Conservation (phyloP, 2,329 filamentous ascomycete species). For the Penicillium sp. region DNA sequence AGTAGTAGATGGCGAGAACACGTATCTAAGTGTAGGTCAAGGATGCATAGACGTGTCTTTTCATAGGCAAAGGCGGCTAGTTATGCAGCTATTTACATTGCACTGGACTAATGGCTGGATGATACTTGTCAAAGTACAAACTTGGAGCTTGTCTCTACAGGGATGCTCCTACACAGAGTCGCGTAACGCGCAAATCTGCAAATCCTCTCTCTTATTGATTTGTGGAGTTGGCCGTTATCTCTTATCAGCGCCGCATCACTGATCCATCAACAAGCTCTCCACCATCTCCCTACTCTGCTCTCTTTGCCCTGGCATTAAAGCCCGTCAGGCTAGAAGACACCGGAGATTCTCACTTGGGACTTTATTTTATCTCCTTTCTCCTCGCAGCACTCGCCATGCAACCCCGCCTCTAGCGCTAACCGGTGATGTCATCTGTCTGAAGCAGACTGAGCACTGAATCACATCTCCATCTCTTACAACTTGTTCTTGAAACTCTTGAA, state of each 20-base stretch:
- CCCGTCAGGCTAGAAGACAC: neutral
- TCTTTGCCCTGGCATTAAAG: conserved; percentile 3
- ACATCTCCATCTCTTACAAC: neutral
- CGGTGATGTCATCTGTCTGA: conserved; percentile 20
- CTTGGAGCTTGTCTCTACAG: neutral
- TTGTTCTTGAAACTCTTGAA: neutral
- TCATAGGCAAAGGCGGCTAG: neutral
- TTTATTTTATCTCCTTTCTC: neutral
- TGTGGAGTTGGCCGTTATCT: conserved; percentile 6
- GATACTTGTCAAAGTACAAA: neutral
- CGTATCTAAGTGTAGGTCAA: neutral
- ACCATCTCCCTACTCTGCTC: conserved; percentile 1
- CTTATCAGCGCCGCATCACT: conserved; percentile 12
- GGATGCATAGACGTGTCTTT: neutral
- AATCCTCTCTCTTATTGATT: neutral
- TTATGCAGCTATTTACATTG: too few species aligned
- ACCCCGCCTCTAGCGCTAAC: neutral
- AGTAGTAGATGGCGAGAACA: neutral
- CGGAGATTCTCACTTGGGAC: neutral
- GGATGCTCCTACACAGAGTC: neutral
- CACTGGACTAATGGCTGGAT: too few species aligned
- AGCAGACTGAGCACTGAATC: conserved; percentile 6
- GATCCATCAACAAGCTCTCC: conserved; percentile 1
- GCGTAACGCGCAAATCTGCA: neutral
- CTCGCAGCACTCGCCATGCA: conserved; percentile 3